phyloP scores from a whole-genome alignment of 2,329 filamentous ascomycete genomes.

The Orbilia blumenaviensis region DNA sequence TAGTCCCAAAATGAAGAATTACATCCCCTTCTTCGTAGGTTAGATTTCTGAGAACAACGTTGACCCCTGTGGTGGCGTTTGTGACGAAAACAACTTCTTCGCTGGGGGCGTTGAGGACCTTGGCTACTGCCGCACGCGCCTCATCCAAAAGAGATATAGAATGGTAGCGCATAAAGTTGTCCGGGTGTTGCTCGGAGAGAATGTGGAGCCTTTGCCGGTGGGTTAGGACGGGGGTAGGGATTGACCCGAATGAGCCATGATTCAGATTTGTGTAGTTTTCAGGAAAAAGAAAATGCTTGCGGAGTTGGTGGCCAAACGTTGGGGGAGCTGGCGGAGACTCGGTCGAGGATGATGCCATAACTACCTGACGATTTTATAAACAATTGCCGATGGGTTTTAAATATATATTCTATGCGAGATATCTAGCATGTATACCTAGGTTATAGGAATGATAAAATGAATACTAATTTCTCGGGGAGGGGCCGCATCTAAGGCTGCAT shows the following conservation, averaged over 20 bases:
- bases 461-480: too few species aligned
- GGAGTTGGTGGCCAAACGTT: constrained; percentile 38
- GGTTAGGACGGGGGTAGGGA: constrained; percentile 71
- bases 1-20: constrained; percentile 79
- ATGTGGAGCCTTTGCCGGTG: constrained; percentile 73
- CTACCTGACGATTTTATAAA: too few species aligned
- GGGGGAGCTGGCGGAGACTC: neutral
- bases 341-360: neutral
- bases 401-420: too few species aligned
- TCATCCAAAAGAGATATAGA: constrained; percentile 72
- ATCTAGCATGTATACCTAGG: too few species aligned
- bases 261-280: constrained; percentile 46
- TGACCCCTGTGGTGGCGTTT: constrained; percentile 82
- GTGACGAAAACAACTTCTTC: constrained; percentile 78
- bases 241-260: constrained; percentile 78
- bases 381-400: too few species aligned
- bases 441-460: too few species aligned
- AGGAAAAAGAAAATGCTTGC: constrained; percentile 46
- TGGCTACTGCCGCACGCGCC: constrained; percentile 72
- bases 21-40: constrained; percentile 75
- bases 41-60: constrained; percentile 81
- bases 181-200: constrained; percentile 73
- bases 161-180: constrained; percentile 77
- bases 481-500: too few species aligned
- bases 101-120: constrained; percentile 71